phyloP scores from a whole-genome alignment of 2,329 filamentous ascomycete genomes.

The Aureobasidium sp. region DNA sequence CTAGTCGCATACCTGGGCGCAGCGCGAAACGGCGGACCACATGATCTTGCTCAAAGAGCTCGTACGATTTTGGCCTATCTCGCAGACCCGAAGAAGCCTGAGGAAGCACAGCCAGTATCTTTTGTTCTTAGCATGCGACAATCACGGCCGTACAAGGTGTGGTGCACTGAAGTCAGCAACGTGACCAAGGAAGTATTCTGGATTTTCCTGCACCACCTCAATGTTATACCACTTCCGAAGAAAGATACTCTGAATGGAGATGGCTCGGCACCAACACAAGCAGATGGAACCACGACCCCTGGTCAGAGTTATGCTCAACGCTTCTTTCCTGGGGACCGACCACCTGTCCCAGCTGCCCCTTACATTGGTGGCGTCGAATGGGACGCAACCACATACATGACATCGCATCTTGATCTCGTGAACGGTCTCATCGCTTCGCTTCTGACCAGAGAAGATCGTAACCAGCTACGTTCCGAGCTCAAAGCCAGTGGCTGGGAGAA shows the following conservation, averaged over 20 bases:
- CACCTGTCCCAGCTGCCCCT: conserved; percentile 86
- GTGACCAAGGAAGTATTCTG: conserved; percentile 98
- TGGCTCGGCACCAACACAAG: background rate
- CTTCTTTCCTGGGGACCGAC: conserved; percentile 77
- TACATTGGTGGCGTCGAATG: conserved; percentile 97
- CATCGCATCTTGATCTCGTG: conserved; percentile 83
- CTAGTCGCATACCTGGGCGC: conserved; percentile 71
- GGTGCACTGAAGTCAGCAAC: conserved; percentile 85
- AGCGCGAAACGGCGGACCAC: conserved; percentile 39
- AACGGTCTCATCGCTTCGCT: conserved; percentile 85
- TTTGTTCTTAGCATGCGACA: conserved; percentile 89
- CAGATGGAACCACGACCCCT: background rate
- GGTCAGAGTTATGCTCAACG: conserved; percentile 45
- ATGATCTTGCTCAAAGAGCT: conserved; percentile 53
- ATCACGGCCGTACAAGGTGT: conserved; percentile 81
- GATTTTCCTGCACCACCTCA: conserved; percentile 95
- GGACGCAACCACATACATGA: conserved; percentile 96
- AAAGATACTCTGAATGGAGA: background rate
- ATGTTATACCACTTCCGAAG: conserved; percentile 64
- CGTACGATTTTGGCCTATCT: conserved; percentile 70
- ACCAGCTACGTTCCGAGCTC: conserved; percentile 68
- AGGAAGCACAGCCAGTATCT: conserved; percentile 67
- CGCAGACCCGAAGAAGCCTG: conserved; percentile 68
- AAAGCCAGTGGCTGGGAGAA: conserved; percentile 85
- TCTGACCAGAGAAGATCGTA: conserved; percentile 62